Conservation (phyloP, 495 filamentous ascomycete species). For the Aspergillus nanangensis region DNA sequence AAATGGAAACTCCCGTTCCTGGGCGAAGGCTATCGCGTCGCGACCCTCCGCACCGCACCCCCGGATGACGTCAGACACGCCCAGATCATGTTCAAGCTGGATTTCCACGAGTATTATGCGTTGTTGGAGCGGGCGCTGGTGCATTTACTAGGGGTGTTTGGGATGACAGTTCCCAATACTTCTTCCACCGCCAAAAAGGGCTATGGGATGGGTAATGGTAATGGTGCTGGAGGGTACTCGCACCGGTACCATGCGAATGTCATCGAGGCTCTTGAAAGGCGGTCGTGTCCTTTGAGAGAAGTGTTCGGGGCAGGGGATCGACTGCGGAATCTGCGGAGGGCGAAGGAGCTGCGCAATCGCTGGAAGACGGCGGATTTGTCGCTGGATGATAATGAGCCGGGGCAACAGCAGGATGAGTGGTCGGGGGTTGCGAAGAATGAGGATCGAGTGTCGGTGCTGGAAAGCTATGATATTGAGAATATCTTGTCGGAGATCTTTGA, state of each 20-base stretch:
- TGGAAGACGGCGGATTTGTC: constrained; percentile 58
- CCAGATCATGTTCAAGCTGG: constrained; percentile 65
- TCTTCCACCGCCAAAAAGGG: constrained; percentile 3
- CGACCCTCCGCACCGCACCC: constrained; percentile 24
- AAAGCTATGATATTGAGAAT: constrained; percentile 50
- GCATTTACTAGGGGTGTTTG: constrained; percentile 54
- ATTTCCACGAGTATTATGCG: constrained; percentile 68
- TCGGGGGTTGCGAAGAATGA: background rate
- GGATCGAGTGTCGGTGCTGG: constrained; percentile 27
- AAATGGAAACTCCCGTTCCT: constrained; percentile 59
- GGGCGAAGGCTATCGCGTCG: constrained; percentile 45
- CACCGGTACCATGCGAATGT: constrained; percentile 65
- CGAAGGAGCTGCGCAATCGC: constrained; percentile 62
- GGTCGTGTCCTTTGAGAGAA: constrained; percentile 43
- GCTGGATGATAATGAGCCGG: constrained; percentile 27
- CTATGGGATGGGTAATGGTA: constrained; percentile 3
- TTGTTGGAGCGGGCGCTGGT: constrained; percentile 61
- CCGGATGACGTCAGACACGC: constrained; percentile 28
- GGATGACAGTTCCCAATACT: constrained; percentile 41
- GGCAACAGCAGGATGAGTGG: constrained; percentile 6
- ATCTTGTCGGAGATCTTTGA: constrained; percentile 43
- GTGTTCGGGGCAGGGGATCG: constrained; percentile 47
- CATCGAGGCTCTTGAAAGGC: constrained; percentile 47
- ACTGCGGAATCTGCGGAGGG: constrained; percentile 43
- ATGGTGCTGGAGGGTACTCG: constrained; percentile 9